Evolutionary conservation across 345 rosid genomes (phyloP), one percentile per base, ranked within the genome.

Genomic region (Chamaenerion angustifolium): DNA sequence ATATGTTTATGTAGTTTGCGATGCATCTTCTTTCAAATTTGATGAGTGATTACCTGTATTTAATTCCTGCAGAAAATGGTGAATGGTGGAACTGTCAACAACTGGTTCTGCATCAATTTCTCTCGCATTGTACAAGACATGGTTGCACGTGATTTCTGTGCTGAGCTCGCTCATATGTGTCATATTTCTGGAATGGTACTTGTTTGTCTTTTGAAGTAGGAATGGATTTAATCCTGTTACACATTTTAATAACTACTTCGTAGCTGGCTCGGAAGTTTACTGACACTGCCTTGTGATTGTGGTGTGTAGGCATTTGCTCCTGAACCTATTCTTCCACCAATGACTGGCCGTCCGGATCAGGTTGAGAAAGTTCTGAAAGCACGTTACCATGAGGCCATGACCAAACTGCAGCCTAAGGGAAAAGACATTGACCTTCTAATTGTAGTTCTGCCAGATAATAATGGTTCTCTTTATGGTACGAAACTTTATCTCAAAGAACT

Each of bases 81-180:
- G 41, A 88, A 93, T 68, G 96, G 96, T 10, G 96, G 96, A 55
- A 93, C 81, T 0, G 96, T 93, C 25, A 85, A 67, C 70, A 70
- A 68, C 48, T 93, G 99, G 96, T 65, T 85, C 45, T 93, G 99
- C 81, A 68, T 93, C 11, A 93, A 93, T 61, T 93, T 93, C 56
- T 82, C 96, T 37, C 71, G 96, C 48, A 69, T 31, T 49, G 95
- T 92, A 42, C 90, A 77, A 67, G 98, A 92, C 14, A 63, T 68
- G 25, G 60, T 77, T 19, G 96, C 96, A 0, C 70, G 71, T 42
- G 78, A 82, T 11, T 92, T 92, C 66, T 93, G 99, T 73, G 57
- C 55, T 11, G 96, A 93, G 68, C 95, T 93, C 58, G 95, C 96
- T 41, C 94, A 79, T 44, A 93, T 93, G 99, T 93, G 99, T 57